Evolutionary conservation across 768 basidiomycete species (phyloP).

Genomic region (Lactarius hengduanensis): DNA sequence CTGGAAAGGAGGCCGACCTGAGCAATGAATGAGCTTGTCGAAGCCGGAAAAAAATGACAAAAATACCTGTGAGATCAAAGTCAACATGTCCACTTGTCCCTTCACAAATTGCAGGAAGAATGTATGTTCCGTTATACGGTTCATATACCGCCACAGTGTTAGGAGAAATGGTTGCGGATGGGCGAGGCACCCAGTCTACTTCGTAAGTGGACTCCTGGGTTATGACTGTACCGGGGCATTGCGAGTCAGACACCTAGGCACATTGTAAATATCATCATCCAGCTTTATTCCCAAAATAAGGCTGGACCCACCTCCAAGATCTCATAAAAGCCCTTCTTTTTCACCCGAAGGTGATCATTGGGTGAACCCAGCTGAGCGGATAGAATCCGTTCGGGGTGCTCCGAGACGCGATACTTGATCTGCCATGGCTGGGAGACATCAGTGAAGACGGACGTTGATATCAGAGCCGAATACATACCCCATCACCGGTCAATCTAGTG

Average conservation of each 20-base stretch:
- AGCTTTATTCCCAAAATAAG: not conserved
- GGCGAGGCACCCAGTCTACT: constrained; percentile 80
- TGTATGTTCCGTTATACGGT: constrained; percentile 67
- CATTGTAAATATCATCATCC: not conserved
- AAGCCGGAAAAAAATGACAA: not conserved
- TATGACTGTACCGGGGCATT: constrained; percentile 77
- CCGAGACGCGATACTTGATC: constrained; percentile 64
- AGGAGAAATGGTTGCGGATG: constrained; percentile 65
- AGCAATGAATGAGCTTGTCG: not conserved
- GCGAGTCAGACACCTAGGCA: constrained; percentile 70
- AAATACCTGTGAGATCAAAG: constrained; percentile 69
- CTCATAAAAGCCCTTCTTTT: constrained; percentile 73
- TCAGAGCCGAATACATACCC: constrained; percentile 48
- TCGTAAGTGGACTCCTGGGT: constrained; percentile 58
- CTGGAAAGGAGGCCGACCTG: constrained; percentile 91
- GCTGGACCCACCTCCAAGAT: constrained; percentile 51
- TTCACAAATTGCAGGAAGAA: constrained; percentile 78
- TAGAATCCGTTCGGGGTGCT: constrained; percentile 42
- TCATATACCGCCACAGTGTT: constrained; percentile 57
- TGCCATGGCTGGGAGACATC: constrained; percentile 72
- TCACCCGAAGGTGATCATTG: constrained; percentile 73
- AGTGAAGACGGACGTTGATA: not conserved
- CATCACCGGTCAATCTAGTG: constrained; percentile 86
- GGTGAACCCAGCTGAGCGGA: constrained; percentile 50
- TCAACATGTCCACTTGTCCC: constrained; percentile 80